Evolutionary conservation across 2,329 filamentous ascomycete species (phyloP), one percentile per base, ranked within the genome.

Genomic region (Pestalotiopsis sp.): DNA sequence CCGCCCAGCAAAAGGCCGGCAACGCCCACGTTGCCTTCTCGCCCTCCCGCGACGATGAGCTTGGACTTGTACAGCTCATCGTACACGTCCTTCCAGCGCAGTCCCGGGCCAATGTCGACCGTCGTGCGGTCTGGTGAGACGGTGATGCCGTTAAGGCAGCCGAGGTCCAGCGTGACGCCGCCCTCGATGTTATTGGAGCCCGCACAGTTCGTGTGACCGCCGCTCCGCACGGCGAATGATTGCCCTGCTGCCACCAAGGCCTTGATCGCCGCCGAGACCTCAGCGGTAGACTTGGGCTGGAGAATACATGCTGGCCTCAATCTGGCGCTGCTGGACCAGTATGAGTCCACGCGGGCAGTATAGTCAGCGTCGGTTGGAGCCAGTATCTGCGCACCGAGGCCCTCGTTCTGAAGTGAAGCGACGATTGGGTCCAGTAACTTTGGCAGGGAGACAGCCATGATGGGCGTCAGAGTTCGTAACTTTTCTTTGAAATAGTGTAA

Each of bases 1-100:
- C 72, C 72, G 5, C 72, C 71, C 2, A 71, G 38, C 14, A 70
- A 36, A 11, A 73, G 66, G 1, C 72, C 72, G 38, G 68, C 72
- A 13, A 69, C 69, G 1, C 72, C 72, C 7, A 72, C 70, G n/a
- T 68, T 70, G 36, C 69, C 71, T 25, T 66, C 63, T 1, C 63
- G 63, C 4, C 63, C 63, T 13, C 63, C 63, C 23, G 63, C 63
- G 13, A 66, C 63, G 13, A 31, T 45, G 36, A 41, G 41, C 3
- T 66, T 25, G 45, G 13, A 23, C 25, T 66, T 57, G 40, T 57
- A 49, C 31, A 66, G 27, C 45, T 66, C 63, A 1, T 25, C 45
- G n/a, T 56, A 66, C 9, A 66, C 63, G 11, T 66, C 63, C 11
- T 25, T 27, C 63, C 63, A 66, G 13, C 63, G 63, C n/a, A 45